Conservation (phyloP, 2,329 filamentous ascomycete genomes). For the Fusarium staphyleae region DNA sequence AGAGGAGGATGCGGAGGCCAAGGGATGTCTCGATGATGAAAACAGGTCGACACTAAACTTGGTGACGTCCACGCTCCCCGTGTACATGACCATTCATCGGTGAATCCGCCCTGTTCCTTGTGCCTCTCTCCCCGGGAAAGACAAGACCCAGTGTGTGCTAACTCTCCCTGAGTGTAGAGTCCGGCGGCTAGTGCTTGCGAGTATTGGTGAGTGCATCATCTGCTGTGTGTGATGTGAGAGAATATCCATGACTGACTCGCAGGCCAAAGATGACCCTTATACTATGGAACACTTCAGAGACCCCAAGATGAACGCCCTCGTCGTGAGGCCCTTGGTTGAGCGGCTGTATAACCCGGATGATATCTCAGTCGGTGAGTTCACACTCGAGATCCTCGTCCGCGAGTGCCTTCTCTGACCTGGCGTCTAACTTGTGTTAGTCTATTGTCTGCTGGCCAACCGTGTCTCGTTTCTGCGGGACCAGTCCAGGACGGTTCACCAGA, state of each 20-base stretch:
- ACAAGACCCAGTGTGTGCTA: slow-evolving; percentile 28
- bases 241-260: slow-evolving; percentile 9
- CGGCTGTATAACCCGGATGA: slow-evolving; percentile 70
- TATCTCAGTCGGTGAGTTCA: slow-evolving; percentile 63
- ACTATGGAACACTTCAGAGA: slow-evolving; percentile 69
- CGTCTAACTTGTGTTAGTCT: no score
- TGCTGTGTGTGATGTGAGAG: not conserved
- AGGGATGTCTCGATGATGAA: slow-evolving; percentile 38
- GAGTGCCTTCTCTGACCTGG: slow-evolving; percentile 2
- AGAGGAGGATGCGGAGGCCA: slow-evolving; percentile 38
- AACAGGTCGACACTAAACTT: slow-evolving; percentile 37
- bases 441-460: slow-evolving; percentile 74
- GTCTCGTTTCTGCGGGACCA: slow-evolving; percentile 74
- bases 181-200: slow-evolving; percentile 40
- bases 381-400: not conserved
- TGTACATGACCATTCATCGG: slow-evolving; percentile 43
- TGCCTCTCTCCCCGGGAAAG: not conserved
- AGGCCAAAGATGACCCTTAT: slow-evolving; percentile 50
- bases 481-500: slow-evolving; percentile 70
- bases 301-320: slow-evolving; percentile 70
- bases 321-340: slow-evolving; percentile 74
- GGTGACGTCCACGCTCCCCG: slow-evolving; percentile 31
- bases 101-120: slow-evolving; percentile 24
- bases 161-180: slow-evolving; percentile 40
- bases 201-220: slow-evolving; percentile 34